phyloP scores from a whole-genome alignment of 2,329 filamentous ascomycete genomes.

The Trichoderma sp. region DNA sequence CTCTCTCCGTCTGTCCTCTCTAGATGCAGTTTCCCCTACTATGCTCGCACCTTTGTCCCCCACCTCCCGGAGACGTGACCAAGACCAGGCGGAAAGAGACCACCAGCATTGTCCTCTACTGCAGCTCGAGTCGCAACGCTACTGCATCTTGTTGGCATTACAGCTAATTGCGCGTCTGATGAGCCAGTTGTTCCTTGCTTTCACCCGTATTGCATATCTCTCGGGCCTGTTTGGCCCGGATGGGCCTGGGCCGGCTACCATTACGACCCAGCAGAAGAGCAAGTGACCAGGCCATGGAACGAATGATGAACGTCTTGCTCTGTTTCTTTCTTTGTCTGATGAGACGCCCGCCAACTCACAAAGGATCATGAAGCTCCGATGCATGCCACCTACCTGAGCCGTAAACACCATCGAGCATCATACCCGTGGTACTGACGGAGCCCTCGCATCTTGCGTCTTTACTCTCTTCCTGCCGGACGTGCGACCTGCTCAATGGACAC shows the following conservation, averaged over 20 bases:
- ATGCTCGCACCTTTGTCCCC: background rate
- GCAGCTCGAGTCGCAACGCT: background rate
- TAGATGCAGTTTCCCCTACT: background rate
- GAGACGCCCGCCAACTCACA: too few relatives aligned
- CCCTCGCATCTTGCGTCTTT: too few relatives aligned
- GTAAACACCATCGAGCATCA: background rate
- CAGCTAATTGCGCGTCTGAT: conserved; percentile 16
- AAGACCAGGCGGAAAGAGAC: background rate
- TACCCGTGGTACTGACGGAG: background rate
- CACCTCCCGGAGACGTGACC: background rate
- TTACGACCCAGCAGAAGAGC: conserved; percentile 20
- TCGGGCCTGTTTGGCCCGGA: conserved; percentile 61
- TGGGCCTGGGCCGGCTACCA: conserved; percentile 20
- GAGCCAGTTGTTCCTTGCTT: conserved; percentile 55
- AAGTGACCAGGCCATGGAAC: background rate
- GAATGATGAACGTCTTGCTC: background rate
- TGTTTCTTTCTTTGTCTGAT: background rate
- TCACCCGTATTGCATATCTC: conserved; percentile 60
- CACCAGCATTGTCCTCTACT: background rate
- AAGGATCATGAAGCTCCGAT: background rate
- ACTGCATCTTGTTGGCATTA: conserved; percentile 2
- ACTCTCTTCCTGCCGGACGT: too few relatives aligned
- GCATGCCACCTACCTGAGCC: background rate
- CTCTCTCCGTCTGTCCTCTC: background rate
- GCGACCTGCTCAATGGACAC: too few relatives aligned